Conservation (phyloP, 345 rosid genomes). For the Populus davidiana region DNA sequence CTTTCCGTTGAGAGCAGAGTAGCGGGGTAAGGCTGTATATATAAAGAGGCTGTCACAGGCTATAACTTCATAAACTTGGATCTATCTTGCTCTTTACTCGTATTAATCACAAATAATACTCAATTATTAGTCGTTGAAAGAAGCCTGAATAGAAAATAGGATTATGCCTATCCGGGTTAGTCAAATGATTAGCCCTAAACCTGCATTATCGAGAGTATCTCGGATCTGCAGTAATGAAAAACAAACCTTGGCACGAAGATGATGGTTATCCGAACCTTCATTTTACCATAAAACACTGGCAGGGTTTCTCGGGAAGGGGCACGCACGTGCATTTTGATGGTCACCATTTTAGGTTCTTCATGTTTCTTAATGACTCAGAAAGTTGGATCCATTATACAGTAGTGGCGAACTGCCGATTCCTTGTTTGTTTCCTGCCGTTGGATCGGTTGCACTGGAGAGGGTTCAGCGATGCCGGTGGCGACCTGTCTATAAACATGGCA, state of each 20-base stretch:
- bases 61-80: background rate
- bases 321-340: slow-evolving; percentile 5
- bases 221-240: background rate
- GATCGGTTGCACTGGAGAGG: background rate
- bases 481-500: background rate
- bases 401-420: background rate
- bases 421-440: background rate
- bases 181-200: slow-evolving; percentile 7
- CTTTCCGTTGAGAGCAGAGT: background rate
- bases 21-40: background rate
- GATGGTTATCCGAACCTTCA: background rate
- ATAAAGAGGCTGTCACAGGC: slow-evolving; percentile 20
- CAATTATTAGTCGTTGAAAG: background rate
- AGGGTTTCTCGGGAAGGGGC: slow-evolving; percentile 1
- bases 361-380: background rate
- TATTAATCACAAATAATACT: slow-evolving; percentile 11
- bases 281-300: background rate
- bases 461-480: slow-evolving; percentile 17
- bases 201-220: slow-evolving; percentile 8
- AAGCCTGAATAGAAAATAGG: background rate
- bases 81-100: slow-evolving; percentile 20
- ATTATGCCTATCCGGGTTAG: slow-evolving; percentile 1
- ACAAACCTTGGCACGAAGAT: background rate
- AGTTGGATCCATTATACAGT: background rate
- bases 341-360: background rate